Base-by-base conservation (phyloP, 352 stramenopile species). In the Phytophthora sojae region DNA sequence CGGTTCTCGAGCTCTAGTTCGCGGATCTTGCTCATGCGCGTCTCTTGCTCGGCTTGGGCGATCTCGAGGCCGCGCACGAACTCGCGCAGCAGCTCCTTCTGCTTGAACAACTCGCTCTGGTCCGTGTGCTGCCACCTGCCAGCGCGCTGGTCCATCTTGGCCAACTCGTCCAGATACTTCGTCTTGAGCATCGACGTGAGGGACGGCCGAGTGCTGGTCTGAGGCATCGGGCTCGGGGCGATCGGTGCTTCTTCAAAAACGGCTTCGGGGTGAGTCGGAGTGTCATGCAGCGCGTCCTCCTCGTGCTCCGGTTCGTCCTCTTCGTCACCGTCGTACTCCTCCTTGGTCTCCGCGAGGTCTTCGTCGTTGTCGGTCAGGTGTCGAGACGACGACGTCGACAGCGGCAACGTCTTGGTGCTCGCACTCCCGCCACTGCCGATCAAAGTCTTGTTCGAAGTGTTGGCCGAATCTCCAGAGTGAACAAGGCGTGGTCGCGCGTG, bases 11-110 rank as follows among this genome's bases (percentile, higher is more conserved):
- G 52, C 62, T 94, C 84, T 8, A 94, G 71, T 55, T 92, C 86
- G 44, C 76, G 73, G 42, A 94, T 92, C 54, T 90, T 86, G 64
- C 77, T 92, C 79, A 92, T 83, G 1, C 83, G 81, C 59, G 84
- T 91, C 49, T 92, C 84, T 59, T 94, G 85, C 60, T 92, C 86
- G 4, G 81, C 83, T 19, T 91, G 81, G 11, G 83, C 86, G 62
- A 92, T 90, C 64, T 94, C 86, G 12, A 94, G 61, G 12, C 82
- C 84, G 5, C 84, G 83, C 30, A 94, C 84, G 53, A 94, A 92
- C 71, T 94, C 86, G 6, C 71, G 74, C 55, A 94, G 71, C 50
- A 93, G 61, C 45, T 91, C 82, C 23, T 79, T 80, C 53, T 88
- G 76, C 17, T 72, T 75, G 47, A 70, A 75, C 25, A 77, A 42